Conservation (phyloP, 192 early-diverging fungal species). For the Gorgonomyces haynaldii region DNA sequence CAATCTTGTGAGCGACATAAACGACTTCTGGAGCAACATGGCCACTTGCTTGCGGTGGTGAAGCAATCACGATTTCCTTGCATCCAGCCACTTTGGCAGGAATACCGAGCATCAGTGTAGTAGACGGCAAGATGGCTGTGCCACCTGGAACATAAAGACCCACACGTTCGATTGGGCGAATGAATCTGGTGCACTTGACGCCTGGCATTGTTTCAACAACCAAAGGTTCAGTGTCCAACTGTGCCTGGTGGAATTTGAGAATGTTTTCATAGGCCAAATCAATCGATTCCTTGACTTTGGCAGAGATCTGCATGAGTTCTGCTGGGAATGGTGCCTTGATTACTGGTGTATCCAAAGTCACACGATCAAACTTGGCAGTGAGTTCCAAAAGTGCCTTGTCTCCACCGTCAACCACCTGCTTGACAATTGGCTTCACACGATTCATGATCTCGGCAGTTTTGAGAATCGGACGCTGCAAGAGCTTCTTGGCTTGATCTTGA, state of each 20-base stretch:
- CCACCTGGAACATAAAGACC: constrained; percentile 98
- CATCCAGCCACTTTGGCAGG: constrained; percentile 97
- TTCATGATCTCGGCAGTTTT: constrained; percentile 78
- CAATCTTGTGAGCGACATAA: constrained; percentile 95
- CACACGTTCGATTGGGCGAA: constrained; percentile 88
- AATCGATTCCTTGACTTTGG: constrained; percentile 65
- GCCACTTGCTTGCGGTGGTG: constrained; percentile 86
- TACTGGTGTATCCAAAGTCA: constrained; percentile 57
- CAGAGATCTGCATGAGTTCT: constrained; percentile 27
- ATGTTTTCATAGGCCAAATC: constrained; percentile 94
- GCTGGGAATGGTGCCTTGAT: constrained; percentile 72
- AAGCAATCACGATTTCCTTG: constrained; percentile 87
- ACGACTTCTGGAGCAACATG: constrained; percentile 89
- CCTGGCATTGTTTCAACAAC: constrained; percentile 97
- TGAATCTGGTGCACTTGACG: constrained; percentile 85
- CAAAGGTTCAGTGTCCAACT: constrained; percentile 56
- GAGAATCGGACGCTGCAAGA: constrained; percentile 85
- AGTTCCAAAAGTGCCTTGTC: constrained; percentile 75
- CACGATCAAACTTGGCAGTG: constrained; percentile 85
- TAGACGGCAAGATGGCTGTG: constrained; percentile 90
- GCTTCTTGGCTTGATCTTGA: constrained; percentile 33
- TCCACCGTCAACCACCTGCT: constrained; percentile 67
- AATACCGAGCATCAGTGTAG: constrained; percentile 91
- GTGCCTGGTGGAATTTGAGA: constrained; percentile 84
- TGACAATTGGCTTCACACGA: constrained; percentile 82